Conservation (phyloP, 2,329 filamentous ascomycete species). For the Teratosphaeria nubilosa region DNA sequence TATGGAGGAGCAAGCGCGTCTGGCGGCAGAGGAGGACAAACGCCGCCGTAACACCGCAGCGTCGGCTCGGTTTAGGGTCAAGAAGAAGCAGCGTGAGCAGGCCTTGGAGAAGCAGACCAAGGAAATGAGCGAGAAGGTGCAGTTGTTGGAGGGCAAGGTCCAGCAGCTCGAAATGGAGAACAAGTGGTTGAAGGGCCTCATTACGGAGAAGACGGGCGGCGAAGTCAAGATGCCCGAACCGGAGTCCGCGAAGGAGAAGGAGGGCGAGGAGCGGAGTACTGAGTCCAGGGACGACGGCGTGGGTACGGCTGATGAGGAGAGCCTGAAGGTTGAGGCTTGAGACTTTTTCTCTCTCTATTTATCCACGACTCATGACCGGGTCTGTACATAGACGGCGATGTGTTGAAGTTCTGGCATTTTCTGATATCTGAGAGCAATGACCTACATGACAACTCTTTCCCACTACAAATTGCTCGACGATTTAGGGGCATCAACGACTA, state of each 20-base stretch:
- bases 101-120: conserved; percentile 42
- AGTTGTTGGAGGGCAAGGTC: conserved; percentile 35
- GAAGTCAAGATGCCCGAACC: conserved; percentile 11
- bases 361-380: neutral
- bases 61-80: conserved; percentile 43
- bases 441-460: neutral
- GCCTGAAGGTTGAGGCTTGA: conserved; percentile 1
- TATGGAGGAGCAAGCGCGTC: conserved; percentile 36
- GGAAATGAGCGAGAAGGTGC: conserved; percentile 41
- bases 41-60: conserved; percentile 44
- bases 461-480: neutral
- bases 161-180: conserved; percentile 44
- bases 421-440: neutral
- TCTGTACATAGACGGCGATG: neutral
- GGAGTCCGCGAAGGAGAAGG: conserved; percentile 12
- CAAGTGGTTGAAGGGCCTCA: conserved; percentile 42
- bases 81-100: conserved; percentile 47
- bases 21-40: conserved; percentile 44
- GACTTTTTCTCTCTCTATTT: neutral
- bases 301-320: conserved; percentile 11
- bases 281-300: conserved; percentile 23
- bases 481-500: too few species aligned
- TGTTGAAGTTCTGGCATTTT: neutral
- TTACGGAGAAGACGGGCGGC: conserved; percentile 39
- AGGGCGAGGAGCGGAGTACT: conserved; percentile 18